These are phyloP conservation scores for Backusella psychrophila DNA, from an alignment of 192 early-diverging fungal genomes.

Conservation along the genomic window DNA sequence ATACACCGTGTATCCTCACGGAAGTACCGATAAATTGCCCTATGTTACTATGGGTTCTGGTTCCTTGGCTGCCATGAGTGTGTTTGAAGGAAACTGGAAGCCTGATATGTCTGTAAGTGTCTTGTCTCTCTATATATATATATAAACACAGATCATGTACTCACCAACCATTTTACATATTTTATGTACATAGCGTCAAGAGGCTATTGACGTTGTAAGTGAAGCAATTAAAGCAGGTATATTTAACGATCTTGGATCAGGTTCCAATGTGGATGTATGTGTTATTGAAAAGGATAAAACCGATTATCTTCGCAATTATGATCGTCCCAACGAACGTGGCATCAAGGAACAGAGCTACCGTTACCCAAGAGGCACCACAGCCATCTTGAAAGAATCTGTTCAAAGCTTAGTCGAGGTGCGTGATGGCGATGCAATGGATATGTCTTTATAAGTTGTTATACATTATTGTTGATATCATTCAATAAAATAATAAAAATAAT, in stretches of 20 bases:
- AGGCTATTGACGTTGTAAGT: slow-evolving; percentile 86
- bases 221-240: slow-evolving; percentile 97
- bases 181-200: slow-evolving; percentile 62
- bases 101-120: slow-evolving; percentile 63
- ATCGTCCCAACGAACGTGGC: slow-evolving; percentile 85
- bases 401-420: slow-evolving; percentile 55
- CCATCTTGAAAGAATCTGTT: slow-evolving; percentile 55
- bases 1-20: slow-evolving; percentile 91
- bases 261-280: slow-evolving; percentile 92
- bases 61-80: slow-evolving; percentile 92
- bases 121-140: neutral
- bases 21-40: slow-evolving; percentile 94
- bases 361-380: slow-evolving; percentile 54
- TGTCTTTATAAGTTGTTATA: slow-evolving; percentile 23
- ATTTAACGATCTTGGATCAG: slow-evolving; percentile 98
- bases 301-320: slow-evolving; percentile 85
- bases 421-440: slow-evolving; percentile 69
- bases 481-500: neutral
- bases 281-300: slow-evolving; percentile 86
- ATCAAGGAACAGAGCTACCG: slow-evolving; percentile 85
- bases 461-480: too few species aligned
- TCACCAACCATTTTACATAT: neutral
- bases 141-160: too few species aligned
- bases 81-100: slow-evolving; percentile 89
- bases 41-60: slow-evolving; percentile 97